Evolutionary conservation across 768 basidiomycete species (phyloP).

Genomic region (Peribolospora baueri): DNA sequence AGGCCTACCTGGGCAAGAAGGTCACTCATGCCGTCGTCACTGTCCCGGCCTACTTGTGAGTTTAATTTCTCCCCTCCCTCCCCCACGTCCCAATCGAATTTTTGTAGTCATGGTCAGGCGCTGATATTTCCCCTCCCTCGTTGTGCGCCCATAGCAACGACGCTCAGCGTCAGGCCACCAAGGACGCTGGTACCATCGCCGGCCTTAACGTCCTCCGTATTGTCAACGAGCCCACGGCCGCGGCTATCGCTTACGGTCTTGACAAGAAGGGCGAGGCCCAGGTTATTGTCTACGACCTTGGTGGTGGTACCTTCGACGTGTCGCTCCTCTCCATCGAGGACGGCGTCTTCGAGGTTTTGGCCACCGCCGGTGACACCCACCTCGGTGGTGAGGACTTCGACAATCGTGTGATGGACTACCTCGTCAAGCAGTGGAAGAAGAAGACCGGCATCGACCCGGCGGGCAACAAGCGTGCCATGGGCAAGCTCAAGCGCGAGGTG

Average conservation of each 20-base stretch:
- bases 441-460: conserved; percentile 62
- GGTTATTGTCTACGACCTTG: conserved; percentile 94
- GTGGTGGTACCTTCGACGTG: conserved; percentile 97
- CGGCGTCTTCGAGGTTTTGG: conserved; percentile 71
- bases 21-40: conserved; percentile 96
- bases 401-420: conserved; percentile 72
- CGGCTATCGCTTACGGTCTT: conserved; percentile 92
- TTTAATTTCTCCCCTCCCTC: not conserved
- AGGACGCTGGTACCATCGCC: conserved; percentile 86
- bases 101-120: no score
- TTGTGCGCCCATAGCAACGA: conserved; percentile 44
- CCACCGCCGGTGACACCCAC: conserved; percentile 83
- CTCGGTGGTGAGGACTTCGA: conserved; percentile 92
- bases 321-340: conserved; percentile 86
- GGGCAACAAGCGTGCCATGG: conserved; percentile 40
- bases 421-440: conserved; percentile 74
- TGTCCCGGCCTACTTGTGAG: conserved; percentile 23
- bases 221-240: conserved; percentile 92
- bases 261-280: conserved; percentile 93
- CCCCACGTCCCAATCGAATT: conserved; percentile 24
- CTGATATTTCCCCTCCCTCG: no score
- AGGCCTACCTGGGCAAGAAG: conserved; percentile 85
- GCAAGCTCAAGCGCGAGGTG: conserved; percentile 78
- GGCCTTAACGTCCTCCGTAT: conserved; percentile 88
- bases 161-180: conserved; percentile 96